Evolutionary conservation across 108 stramenopile genomes (phyloP).

Genomic region (Skeletonema menzelii): DNA sequence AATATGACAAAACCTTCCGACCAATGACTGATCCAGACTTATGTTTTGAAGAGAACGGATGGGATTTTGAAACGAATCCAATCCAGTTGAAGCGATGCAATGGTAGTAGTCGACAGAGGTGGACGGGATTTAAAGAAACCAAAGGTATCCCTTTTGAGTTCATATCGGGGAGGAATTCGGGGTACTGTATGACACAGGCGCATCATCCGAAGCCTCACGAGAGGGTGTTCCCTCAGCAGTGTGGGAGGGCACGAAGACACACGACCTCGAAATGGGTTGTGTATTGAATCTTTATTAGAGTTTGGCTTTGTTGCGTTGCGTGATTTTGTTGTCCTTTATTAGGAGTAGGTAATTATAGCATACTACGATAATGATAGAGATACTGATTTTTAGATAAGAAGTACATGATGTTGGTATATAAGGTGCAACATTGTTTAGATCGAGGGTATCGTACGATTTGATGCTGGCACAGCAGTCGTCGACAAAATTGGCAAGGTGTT

Average conservation of each 20-base stretch:
- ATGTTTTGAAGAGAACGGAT: slow-evolving; percentile 9
- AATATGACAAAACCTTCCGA: background rate
- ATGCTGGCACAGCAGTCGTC: no score
- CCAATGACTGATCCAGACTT: background rate
- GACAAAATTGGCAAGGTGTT: no score
- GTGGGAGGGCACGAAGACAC: background rate
- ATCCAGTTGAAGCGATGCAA: slow-evolving; percentile 4
- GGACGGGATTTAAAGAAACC: background rate
- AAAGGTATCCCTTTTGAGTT: slow-evolving; percentile 5
- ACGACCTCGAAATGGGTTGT: slow-evolving; percentile 2
- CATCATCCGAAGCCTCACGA: slow-evolving; percentile 21
- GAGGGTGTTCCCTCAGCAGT: slow-evolving; percentile 7
- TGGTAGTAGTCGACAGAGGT: background rate
- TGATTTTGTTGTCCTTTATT: no score
- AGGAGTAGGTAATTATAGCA: no score
- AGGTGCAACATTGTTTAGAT: no score
- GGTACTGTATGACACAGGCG: slow-evolving; percentile 6
- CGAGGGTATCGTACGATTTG: no score
- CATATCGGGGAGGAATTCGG: background rate
- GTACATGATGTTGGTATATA: no score
- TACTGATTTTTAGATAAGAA: no score
- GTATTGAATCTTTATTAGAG: background rate
- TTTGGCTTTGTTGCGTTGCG: no score
- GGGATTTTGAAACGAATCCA: background rate
- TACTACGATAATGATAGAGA: no score